Conservation (phyloP, 2,329 filamentous ascomycete genomes). For the Diaporthe sp. region DNA sequence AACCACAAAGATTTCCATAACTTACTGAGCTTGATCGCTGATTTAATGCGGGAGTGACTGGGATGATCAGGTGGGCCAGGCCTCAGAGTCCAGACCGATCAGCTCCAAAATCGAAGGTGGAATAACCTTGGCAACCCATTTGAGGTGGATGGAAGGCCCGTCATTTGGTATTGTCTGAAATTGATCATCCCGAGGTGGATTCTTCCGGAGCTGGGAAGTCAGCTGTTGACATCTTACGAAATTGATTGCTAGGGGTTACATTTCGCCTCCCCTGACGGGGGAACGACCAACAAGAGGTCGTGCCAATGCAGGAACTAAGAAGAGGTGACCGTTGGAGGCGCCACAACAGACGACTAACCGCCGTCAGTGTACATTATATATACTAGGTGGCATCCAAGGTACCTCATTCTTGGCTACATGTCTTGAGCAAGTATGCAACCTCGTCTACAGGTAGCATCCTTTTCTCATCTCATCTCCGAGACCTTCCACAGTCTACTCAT, state of each 20-base stretch:
- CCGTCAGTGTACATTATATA: neutral
- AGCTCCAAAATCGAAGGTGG: no score
- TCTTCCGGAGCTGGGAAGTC: conserved; percentile 9
- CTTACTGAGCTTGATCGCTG: neutral
- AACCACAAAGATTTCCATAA: neutral
- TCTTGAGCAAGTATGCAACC: neutral
- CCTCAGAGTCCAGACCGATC: neutral
- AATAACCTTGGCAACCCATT: neutral
- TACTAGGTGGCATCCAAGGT: no score
- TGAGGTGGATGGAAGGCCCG: neutral
- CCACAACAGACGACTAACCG: neutral
- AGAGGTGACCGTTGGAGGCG: neutral
- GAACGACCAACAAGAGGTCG: neutral
- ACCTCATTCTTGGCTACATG: neutral
- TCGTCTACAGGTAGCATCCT: no score
- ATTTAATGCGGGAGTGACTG: neutral
- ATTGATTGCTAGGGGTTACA: neutral
- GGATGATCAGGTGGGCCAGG: neutral
- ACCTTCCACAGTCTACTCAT: no score
- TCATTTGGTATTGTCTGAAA: neutral
- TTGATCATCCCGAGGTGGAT: neutral
- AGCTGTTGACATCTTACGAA: neutral
- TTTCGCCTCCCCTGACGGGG: neutral
- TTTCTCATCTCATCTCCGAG: neutral
- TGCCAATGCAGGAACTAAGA: neutral